Evolutionary conservation across 2,329 filamentous ascomycete genomes (phyloP).

Genomic region (Magnaporthiopsis incrustans): DNA sequence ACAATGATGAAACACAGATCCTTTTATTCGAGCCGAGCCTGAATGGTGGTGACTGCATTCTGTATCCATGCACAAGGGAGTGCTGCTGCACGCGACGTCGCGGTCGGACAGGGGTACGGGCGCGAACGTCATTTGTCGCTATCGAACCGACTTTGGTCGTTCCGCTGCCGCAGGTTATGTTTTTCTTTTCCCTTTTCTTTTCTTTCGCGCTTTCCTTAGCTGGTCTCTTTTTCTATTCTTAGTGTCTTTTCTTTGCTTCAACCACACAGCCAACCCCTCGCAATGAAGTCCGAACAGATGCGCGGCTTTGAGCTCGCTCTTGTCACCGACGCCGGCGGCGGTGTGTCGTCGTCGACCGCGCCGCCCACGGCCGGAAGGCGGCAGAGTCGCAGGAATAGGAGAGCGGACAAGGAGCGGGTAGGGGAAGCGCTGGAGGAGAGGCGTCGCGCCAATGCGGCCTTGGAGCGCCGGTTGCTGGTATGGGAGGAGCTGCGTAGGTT

Average conservation of each 20-base stretch:
- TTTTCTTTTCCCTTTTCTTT: too few relatives aligned
- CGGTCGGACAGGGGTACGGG: background rate
- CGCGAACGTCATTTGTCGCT: background rate
- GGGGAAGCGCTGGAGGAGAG: background rate
- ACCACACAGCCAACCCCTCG: background rate
- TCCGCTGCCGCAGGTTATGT: background rate
- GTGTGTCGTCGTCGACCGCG: background rate
- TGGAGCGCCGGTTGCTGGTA: background rate
- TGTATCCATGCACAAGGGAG: background rate
- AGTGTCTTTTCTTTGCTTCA: background rate
- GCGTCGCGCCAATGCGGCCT: background rate
- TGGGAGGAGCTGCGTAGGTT: slow-evolving; percentile 7
- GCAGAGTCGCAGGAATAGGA: background rate
- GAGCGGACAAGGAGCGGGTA: background rate
- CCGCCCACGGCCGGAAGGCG: background rate
- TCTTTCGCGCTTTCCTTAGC: too few relatives aligned
- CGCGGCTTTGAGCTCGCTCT: background rate
- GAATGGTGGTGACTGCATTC: background rate
- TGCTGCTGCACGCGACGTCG: background rate
- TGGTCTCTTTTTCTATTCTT: background rate
- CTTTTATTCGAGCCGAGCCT: background rate
- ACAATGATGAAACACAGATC: background rate
- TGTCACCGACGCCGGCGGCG: too few relatives aligned
- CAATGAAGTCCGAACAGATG: background rate
- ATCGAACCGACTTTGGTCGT: background rate